These are phyloP conservation scores for Quercus cerris DNA, from an alignment of 306 rosid genomes.

Conservation along the genomic window DNA sequence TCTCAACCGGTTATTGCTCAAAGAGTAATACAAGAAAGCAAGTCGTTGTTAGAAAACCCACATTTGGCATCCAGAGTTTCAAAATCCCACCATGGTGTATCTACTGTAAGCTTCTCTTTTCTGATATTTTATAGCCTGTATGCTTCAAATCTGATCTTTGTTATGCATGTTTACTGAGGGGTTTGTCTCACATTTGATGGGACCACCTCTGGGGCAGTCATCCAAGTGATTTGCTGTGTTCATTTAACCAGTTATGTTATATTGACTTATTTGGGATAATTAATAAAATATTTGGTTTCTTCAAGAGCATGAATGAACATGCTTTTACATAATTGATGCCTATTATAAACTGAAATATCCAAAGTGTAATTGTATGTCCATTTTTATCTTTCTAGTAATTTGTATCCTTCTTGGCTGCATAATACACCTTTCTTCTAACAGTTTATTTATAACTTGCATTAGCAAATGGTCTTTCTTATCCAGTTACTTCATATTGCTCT, in stretches of 20 bases:
- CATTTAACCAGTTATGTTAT: neutral
- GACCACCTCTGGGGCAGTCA: neutral
- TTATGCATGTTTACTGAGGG: neutral
- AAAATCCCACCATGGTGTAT: conserved; percentile 47
- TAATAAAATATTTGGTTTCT: neutral
- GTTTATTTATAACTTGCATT: neutral
- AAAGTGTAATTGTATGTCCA: neutral
- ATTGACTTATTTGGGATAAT: neutral
- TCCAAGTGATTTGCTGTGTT: neutral
- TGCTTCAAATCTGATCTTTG: conserved; percentile 3
- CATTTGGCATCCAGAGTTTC: conserved; percentile 58
- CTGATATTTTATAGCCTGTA: neutral
- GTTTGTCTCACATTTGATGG: neutral
- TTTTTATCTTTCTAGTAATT: neutral
- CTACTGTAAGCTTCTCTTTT: conserved; percentile 18
- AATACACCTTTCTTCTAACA: neutral
- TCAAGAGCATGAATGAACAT: neutral
- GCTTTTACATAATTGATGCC: neutral
- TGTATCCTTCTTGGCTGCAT: neutral
- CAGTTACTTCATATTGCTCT: neutral
- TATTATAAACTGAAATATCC: neutral
- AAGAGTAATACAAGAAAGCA: conserved; percentile 95
- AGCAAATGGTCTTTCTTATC: neutral
- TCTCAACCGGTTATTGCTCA: conserved; percentile 79
- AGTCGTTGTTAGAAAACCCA: conserved; percentile 68